A percentile compares a stretch with the other conserved stretches of the same genome.
These are phyloP conservation scores for Picochlorum sp. DNA, from an alignment of 139 green algal species.

Conservation along the genomic window DNA sequence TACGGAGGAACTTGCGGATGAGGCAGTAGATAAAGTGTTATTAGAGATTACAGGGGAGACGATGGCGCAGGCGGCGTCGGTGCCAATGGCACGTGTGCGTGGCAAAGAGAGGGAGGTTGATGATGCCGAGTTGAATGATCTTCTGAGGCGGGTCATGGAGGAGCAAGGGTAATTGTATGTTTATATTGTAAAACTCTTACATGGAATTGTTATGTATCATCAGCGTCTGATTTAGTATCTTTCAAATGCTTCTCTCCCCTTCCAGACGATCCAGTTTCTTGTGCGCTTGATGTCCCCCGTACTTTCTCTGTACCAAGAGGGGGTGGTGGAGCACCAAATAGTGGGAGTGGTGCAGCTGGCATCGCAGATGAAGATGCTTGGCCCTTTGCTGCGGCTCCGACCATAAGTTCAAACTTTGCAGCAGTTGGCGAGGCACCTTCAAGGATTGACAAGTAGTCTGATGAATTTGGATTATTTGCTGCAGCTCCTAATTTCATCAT, in stretches of 20 bases:
- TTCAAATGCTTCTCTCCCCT: neutral
- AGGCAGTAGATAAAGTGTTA: slow-evolving; percentile 60
- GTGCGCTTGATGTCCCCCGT: neutral
- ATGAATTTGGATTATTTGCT: no score
- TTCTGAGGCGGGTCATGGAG: neutral
- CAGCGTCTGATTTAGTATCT: no score
- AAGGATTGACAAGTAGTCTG: neutral
- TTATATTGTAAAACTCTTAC: no score
- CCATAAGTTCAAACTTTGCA: neutral
- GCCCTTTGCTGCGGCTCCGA: neutral
- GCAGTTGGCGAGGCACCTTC: neutral
- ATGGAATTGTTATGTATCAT: no score
- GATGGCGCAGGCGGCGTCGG: slow-evolving; percentile 29
- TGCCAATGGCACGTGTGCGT: slow-evolving; percentile 16
- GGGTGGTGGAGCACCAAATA: neutral
- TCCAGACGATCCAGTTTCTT: neutral
- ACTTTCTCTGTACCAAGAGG: neutral
- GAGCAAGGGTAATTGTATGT: no score
- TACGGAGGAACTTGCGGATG: slow-evolving; percentile 67
- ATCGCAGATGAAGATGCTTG: neutral
- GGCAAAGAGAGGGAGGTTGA: slow-evolving; percentile 25
- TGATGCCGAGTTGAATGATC: slow-evolving; percentile 22
- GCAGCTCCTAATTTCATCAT: no score
- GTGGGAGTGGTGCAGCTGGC: neutral
- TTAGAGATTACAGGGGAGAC: slow-evolving; percentile 45